Percentiles rank a stretch among this genome's conserved stretches.
Evolutionary conservation across 2,329 filamentous ascomycete species (phyloP).

Genomic region (Aspergillus felis): DNA sequence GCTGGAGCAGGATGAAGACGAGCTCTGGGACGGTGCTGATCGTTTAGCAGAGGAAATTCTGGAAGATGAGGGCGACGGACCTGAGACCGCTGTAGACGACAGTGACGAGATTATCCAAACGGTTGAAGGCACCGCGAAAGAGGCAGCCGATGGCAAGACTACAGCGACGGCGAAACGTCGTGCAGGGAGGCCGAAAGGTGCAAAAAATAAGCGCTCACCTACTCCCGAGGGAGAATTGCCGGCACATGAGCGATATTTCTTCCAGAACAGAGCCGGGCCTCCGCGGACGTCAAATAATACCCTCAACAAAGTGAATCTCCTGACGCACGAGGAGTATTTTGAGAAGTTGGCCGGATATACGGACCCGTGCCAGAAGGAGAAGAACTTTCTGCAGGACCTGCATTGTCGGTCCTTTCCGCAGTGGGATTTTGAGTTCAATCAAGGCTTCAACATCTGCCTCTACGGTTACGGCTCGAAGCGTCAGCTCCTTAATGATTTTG

Average conservation of each 20-base stretch:
- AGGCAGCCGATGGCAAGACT: conserved; percentile 41
- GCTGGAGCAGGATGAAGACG: conserved; percentile 70
- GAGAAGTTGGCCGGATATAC: conserved; percentile 58
- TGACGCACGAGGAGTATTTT: conserved; percentile 93
- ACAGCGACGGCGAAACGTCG: conserved; percentile 52
- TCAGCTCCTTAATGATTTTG: conserved; percentile 69
- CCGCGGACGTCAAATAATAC: conserved; percentile 85
- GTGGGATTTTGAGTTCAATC: conserved; percentile 84
- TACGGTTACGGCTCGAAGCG: conserved; percentile 93
- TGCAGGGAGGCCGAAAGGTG: conserved; percentile 53
- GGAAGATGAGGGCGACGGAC: conserved; percentile 42
- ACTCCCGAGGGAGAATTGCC: conserved; percentile 79
- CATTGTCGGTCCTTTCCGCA: conserved; percentile 82
- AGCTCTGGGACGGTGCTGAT: conserved; percentile 60
- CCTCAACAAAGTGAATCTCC: conserved; percentile 66
- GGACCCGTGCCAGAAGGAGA: conserved; percentile 68
- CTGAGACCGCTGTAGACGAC: conserved; percentile 19
- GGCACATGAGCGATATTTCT: conserved; percentile 88
- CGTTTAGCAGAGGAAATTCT: conserved; percentile 65
- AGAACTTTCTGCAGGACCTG: conserved; percentile 66
- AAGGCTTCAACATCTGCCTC: conserved; percentile 83
- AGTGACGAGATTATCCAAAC: conserved; percentile 24
- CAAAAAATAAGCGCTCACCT: conserved; percentile 62
- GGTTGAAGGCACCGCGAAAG: conserved; percentile 29
- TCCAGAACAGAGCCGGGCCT: conserved; percentile 78